phyloP scores from a whole-genome alignment of 306 rosid species.

The apple (Malus domestica) region ASM211411v1 NC_041804.1:16043501-16044000 shows the following conservation, averaged over 20 bases:
- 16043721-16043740: not conserved
- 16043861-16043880: conserved; percentile 75
- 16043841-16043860: conserved; percentile 78
- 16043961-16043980: not conserved
- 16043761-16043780: not conserved
- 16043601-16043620: not conserved
- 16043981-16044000: not conserved
- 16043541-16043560: no score
- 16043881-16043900: conserved; percentile 74
- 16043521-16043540: no score
- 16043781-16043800: no score
- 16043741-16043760: not conserved
- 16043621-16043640: not conserved
- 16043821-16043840: conserved; percentile 24
- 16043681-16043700: not conserved
- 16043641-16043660: not conserved
- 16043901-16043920: conserved; percentile 41
- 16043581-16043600: no score
- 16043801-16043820: not conserved
- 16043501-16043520: no score
- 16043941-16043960: not conserved
- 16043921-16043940: not conserved
- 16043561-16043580: not conserved
- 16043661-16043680: not conserved
- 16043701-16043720: not conserved